Conservation (phyloP, 495 filamentous ascomycete genomes). For the Lophiotrema nucula region DNA sequence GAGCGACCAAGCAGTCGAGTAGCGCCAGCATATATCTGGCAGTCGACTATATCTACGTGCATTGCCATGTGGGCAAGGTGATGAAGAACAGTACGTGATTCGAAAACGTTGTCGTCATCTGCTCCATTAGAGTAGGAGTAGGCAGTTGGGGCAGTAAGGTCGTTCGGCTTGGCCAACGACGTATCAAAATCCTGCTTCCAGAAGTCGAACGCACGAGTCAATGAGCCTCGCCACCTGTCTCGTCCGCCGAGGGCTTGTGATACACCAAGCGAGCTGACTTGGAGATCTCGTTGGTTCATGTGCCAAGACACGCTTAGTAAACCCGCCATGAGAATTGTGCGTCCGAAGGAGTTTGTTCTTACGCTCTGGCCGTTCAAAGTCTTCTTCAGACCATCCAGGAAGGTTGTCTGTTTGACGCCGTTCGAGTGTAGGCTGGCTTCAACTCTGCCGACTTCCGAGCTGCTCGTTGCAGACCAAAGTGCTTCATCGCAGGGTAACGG, state of each 20-base stretch:
- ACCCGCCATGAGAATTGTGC: slow-evolving; percentile 94
- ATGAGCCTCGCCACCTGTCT: slow-evolving; percentile 86
- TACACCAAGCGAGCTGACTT: slow-evolving; percentile 82
- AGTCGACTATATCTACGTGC: slow-evolving; percentile 96
- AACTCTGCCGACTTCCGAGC: slow-evolving; percentile 81
- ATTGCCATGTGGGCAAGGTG: slow-evolving; percentile 97
- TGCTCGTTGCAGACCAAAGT: slow-evolving; percentile 88
- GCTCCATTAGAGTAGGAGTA: slow-evolving; percentile 37
- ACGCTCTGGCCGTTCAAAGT: slow-evolving; percentile 86
- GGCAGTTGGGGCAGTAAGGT: slow-evolving; percentile 38
- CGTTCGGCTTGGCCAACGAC: slow-evolving; percentile 58
- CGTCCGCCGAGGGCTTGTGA: slow-evolving; percentile 78
- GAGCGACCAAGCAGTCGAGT: slow-evolving; percentile 79
- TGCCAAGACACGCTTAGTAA: slow-evolving; percentile 94
- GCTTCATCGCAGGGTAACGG: slow-evolving; percentile 92
- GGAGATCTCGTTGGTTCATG: slow-evolving; percentile 94
- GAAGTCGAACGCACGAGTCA: slow-evolving; percentile 88
- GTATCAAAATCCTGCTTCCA: slow-evolving; percentile 95
- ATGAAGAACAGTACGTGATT: slow-evolving; percentile 84
- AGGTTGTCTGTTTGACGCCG: slow-evolving; percentile 82
- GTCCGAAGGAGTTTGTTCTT: slow-evolving; percentile 88
- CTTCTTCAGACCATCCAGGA: slow-evolving; percentile 86
- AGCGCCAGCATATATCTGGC: slow-evolving; percentile 91
- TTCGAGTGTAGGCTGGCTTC: slow-evolving; percentile 79
- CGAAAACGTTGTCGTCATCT: slow-evolving; percentile 77